Evolutionary conservation across 257 asterid species (phyloP), one percentile per base, ranked within the genome.

Genomic region (Solanum paucissectum): DNA sequence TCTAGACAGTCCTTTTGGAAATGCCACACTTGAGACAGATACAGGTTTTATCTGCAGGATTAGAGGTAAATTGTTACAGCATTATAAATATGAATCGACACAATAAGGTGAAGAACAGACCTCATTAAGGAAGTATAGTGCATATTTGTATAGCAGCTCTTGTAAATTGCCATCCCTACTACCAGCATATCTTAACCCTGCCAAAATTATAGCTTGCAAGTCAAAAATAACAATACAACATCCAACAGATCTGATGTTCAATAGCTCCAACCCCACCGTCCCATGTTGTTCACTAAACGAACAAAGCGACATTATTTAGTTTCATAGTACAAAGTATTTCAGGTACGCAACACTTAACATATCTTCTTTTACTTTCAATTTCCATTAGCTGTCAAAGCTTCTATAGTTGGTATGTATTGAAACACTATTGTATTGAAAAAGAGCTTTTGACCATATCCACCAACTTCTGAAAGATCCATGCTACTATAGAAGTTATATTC

Each of bases 151-250:
- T 83, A 97, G 98, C 91, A 97, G 92, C 87, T 96, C 99, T 71
- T 95, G 98, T 86, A 97, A 94, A 90, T 94, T 95, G 87, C 94
- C 98, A 93, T 97, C 98, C 87, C 96, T 93, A 64, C 98, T 95
- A 89, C 99, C 99, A 82, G 99, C 99, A 94, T 94, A 97, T 90
- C 98, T 94, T 91, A 97, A 90, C 86, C 99, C 99, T 97, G 92
- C 86, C 33, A 76, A n/a, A 82, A 23, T 46, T 49, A 49, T 29
- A 82, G 86, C 44, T 46, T 29, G 42, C 68, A 82, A 46, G 55
- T 82, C 18, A 82, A 52, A 32, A 32, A 82, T 49, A 49, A 82
- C 86, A 36, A 34, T 38, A 69, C 52, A 82, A 82, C 49, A 29
- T 76, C 21, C 23, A 20, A 40, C 77, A 55, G 77, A 81, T 46